Conservation (phyloP, 352 stramenopile species). For the Globisporangium takayamanum region DNA sequence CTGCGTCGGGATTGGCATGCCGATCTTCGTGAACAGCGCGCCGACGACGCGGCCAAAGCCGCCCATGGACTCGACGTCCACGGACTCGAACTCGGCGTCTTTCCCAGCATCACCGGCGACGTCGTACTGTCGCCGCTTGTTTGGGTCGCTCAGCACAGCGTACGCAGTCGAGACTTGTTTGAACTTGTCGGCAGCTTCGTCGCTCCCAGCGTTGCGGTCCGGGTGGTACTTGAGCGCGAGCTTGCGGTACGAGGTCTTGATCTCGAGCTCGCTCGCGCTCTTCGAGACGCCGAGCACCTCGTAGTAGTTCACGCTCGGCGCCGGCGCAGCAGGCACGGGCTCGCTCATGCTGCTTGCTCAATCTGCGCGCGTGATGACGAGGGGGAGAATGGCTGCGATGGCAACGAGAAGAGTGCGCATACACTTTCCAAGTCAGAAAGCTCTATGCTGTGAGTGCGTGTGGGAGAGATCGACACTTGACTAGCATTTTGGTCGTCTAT, state of each 20-base stretch:
- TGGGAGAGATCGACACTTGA: too few relatives aligned
- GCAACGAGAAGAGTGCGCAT: too few relatives aligned
- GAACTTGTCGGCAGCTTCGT: slow-evolving; percentile 77
- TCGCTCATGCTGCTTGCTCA: slow-evolving; percentile 36
- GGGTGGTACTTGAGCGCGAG: slow-evolving; percentile 88
- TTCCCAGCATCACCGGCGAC: slow-evolving; percentile 65
- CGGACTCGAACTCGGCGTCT: slow-evolving; percentile 73
- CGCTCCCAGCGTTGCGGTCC: slow-evolving; percentile 78
- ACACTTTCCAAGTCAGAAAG: too few relatives aligned
- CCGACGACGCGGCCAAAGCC: slow-evolving; percentile 77
- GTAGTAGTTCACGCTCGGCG: slow-evolving; percentile 75
- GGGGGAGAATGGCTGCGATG: not conserved
- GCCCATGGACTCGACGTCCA: slow-evolving; percentile 82
- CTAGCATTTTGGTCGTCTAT: too few relatives aligned
- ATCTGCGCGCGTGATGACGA: not conserved
- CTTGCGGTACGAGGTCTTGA: slow-evolving; percentile 87
- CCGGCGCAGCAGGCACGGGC: slow-evolving; percentile 38
- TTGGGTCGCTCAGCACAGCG: slow-evolving; percentile 78
- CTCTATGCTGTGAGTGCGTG: too few relatives aligned
- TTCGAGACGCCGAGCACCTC: slow-evolving; percentile 87
- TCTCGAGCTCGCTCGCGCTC: slow-evolving; percentile 83
- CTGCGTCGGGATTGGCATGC: slow-evolving; percentile 83
- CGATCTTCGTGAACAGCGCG: slow-evolving; percentile 86
- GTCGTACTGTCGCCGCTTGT: slow-evolving; percentile 85
- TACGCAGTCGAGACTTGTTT: slow-evolving; percentile 84